Percentiles rank a stretch among this genome's conserved stretches.
Evolutionary conservation across 2,329 filamentous ascomycete species (phyloP).

Genomic region (Nemania sp.): DNA sequence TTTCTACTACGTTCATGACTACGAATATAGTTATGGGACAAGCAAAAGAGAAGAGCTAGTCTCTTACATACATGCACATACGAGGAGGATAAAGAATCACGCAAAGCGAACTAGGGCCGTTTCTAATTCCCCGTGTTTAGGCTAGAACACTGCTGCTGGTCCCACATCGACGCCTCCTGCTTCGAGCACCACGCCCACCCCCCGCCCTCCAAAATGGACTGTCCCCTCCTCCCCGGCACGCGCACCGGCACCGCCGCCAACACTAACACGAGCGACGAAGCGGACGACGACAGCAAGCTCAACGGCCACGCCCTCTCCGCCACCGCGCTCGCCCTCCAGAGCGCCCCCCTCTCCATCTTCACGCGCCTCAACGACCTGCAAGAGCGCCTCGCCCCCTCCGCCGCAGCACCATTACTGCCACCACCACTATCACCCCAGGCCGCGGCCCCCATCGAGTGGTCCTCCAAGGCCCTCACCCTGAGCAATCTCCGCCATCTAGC

Average conservation of each 20-base stretch:
- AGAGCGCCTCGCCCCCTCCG: conserved; percentile 1
- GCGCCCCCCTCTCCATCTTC: conserved; percentile 31
- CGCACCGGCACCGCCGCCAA: no score
- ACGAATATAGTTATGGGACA: neutral
- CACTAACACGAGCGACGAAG: neutral
- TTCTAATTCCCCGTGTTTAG: conserved; percentile 47
- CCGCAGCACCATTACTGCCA: neutral
- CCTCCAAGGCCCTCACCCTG: conserved; percentile 56
- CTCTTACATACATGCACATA: neutral
- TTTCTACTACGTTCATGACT: neutral
- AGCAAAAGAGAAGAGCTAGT: neutral
- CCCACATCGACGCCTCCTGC: conserved; percentile 59
- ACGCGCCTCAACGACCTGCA: conserved; percentile 14
- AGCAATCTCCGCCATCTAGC: conserved; percentile 60
- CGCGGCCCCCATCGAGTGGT: conserved; percentile 51
- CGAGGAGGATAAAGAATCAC: neutral
- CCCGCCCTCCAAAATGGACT: conserved; percentile 26
- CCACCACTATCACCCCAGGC: neutral
- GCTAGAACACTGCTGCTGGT: conserved; percentile 66
- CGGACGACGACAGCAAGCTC: conserved; percentile 44
- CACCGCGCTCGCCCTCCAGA: conserved; percentile 46
- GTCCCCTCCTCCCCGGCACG: neutral
- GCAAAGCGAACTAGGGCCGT: conserved; percentile 7
- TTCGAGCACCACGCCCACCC: conserved; percentile 52
- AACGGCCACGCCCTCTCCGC: conserved; percentile 50